Base-by-base conservation (phyloP, 768 basidiomycete species). In the Piloderma croceum region DNA sequence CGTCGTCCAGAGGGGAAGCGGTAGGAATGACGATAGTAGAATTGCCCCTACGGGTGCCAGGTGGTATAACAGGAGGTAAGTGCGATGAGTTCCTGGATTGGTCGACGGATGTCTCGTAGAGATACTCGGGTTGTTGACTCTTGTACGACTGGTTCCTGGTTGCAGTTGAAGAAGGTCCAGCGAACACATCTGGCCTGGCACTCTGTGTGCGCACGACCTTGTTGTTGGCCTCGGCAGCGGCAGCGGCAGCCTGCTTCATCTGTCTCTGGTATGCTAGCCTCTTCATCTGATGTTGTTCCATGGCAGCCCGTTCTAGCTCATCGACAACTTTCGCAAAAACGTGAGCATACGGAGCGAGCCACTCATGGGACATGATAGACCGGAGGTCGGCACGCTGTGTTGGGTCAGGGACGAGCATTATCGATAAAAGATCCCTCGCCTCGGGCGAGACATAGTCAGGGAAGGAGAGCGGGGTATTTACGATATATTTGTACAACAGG, bases 391-490 rank as follows among this genome's bases (percentile, higher is more conserved):
- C 86, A 32, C 94, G 82, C 22, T 76, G 74, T 13, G 72, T 68
- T 5, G 93, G 93, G 50, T 96, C 90, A 6, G 93, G 90, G 3
- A 97, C 92, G 42, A 98, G 84, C 93, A 98, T 98, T 59, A 81
- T 77, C 41, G 78, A 72, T 6, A 98, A 71, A 15, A 98, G 73
- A 54, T 91, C 81, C 36, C 90, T 74, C 23, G 92, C 92, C 42
- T 83, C 79, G 7, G 73, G 57, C 5, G 90, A 88, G 52, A 97
- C 80, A 61, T 94, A 94, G 34, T 94, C 90, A n/a, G 93, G 94
- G 71, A 98, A 97, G 18, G 90, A 87, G 45, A 98, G 80, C 7
- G 88, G 87, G 1, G 96, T 99, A 69, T 83, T 92, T 64, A 98
- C 85, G 63, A 99, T 99, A 66, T 99, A 98, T 60, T 88, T 90